phyloP scores from a whole-genome alignment of 805 yeast species.

The Saccharomycopsis fibuligera region DNA sequence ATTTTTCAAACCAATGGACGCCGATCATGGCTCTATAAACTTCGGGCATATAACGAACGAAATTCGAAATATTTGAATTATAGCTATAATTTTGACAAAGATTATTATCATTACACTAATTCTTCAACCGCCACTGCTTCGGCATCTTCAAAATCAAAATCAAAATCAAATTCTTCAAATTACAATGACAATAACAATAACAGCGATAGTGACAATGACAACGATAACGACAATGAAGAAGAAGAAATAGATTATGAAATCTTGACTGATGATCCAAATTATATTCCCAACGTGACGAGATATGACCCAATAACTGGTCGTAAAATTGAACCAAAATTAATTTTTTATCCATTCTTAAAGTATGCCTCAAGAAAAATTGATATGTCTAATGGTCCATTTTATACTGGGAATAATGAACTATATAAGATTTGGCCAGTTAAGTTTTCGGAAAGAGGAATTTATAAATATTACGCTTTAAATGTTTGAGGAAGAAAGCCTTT shows the following conservation, averaged over 20 bases:
- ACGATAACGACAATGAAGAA: background rate
- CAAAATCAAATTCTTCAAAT: background rate
- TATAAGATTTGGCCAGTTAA: conserved; percentile 48
- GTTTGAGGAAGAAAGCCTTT: too few relatives aligned
- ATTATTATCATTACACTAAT: conserved; percentile 10
- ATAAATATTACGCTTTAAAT: conserved; percentile 48
- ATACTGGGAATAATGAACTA: conserved; percentile 27
- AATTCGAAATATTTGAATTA: conserved; percentile 22
- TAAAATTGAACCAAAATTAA: conserved; percentile 39
- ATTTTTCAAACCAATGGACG: conserved; percentile 36
- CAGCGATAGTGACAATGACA: conserved; percentile 30
- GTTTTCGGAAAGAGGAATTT: conserved; percentile 44
- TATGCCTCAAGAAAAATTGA: conserved; percentile 49
- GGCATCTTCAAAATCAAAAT: too few relatives aligned
- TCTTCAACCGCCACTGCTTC: too few relatives aligned
- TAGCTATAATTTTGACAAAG: conserved; percentile 33
- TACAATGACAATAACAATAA: conserved; percentile 22
- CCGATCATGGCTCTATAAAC: conserved; percentile 48
- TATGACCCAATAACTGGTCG: conserved; percentile 52
- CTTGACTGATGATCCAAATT: conserved; percentile 19
- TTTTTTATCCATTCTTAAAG: conserved; percentile 44
- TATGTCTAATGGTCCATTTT: conserved; percentile 47
- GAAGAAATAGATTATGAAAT: conserved; percentile 20
- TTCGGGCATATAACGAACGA: conserved; percentile 17
- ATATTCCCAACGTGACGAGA: conserved; percentile 16